These are phyloP conservation scores for Boletus reticuloceps DNA, from an alignment of 768 basidiomycete species.

Conservation along the genomic window DNA sequence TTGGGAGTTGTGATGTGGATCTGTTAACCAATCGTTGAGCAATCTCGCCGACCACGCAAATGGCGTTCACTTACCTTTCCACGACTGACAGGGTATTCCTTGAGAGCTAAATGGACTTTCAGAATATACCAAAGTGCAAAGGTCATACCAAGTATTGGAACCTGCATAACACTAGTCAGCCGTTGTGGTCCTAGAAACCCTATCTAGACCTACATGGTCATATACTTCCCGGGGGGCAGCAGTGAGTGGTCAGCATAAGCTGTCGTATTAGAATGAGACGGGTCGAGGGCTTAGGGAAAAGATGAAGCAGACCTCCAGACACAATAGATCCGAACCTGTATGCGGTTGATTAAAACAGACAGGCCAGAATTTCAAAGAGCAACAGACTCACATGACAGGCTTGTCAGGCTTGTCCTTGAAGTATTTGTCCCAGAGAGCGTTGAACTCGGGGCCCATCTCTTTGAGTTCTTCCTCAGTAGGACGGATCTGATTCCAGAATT, in stretches of 20 bases:
- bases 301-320: slow-evolving; percentile 43
- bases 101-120: not conserved
- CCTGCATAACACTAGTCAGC: no score
- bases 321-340: slow-evolving; percentile 63
- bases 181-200: not conserved
- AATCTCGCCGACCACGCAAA: no score
- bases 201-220: slow-evolving; percentile 61
- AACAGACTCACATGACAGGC: slow-evolving; percentile 56
- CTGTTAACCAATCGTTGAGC: slow-evolving; percentile 25
- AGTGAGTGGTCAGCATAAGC: slow-evolving; percentile 71
- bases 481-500: slow-evolving; percentile 47
- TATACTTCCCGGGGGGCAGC: slow-evolving; percentile 68
- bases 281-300: not conserved
- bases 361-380: not conserved
- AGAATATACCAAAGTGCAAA: not conserved
- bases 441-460: slow-evolving; percentile 78
- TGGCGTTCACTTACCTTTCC: slow-evolving; percentile 46
- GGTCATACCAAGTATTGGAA: slow-evolving; percentile 27
- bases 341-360: not conserved
- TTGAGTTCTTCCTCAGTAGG: slow-evolving; percentile 68
- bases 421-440: slow-evolving; percentile 63
- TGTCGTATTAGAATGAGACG: slow-evolving; percentile 9
- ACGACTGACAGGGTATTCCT: slow-evolving; percentile 70
- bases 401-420: slow-evolving; percentile 82
- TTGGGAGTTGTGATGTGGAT: slow-evolving; percentile 60